Evolutionary conservation across 1,139 yeast species (phyloP).

Genomic region (Pichia norvegensis): DNA sequence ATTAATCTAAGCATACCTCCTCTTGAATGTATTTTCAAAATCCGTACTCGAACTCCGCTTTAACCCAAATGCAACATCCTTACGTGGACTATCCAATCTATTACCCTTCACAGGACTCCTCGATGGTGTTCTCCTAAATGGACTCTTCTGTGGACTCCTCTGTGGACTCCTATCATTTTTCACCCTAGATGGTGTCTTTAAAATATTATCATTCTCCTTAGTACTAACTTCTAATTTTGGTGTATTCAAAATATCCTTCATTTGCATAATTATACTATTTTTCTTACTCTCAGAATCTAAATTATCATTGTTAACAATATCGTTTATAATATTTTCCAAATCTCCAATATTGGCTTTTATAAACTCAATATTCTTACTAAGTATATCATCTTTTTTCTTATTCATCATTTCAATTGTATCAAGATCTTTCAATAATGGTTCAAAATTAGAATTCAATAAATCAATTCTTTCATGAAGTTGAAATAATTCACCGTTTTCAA

Average conservation of each 20-base stretch:
- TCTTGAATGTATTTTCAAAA: neutral
- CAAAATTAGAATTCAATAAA: neutral
- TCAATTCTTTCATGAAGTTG: neutral
- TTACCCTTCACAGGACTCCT: neutral
- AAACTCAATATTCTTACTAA: neutral
- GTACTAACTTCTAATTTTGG: neutral
- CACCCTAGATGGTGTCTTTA: neutral
- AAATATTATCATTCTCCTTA: neutral
- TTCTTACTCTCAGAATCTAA: neutral
- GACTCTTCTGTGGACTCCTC: conserved; percentile 1
- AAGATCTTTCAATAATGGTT: neutral
- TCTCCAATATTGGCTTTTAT: neutral
- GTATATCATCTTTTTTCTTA: neutral
- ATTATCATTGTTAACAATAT: neutral
- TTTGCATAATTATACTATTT: neutral
- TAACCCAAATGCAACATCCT: conserved; percentile 5
- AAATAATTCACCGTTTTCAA: neutral
- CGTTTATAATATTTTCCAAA: neutral
- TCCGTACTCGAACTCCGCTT: conserved; percentile 7
- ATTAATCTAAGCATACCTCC: no score
- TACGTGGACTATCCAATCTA: neutral
- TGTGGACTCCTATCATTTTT: neutral
- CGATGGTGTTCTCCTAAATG: neutral
- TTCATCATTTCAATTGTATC: neutral
- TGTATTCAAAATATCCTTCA: neutral